Evolutionary conservation across 352 stramenopile species (phyloP).

Genomic region (Phytophthora litchii): DNA sequence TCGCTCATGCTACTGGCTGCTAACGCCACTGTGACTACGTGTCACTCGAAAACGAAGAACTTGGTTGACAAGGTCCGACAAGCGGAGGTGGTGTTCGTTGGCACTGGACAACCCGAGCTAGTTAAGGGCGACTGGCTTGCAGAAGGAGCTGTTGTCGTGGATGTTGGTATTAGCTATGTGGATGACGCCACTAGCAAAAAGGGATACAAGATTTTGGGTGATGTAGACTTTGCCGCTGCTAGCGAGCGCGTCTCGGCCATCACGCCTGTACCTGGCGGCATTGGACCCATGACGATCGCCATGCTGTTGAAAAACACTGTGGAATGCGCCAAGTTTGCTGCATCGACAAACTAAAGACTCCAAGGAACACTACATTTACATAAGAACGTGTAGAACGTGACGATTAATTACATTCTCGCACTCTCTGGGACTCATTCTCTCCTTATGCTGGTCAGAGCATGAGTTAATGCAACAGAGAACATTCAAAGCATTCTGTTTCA

Average conservation of each 20-base stretch:
- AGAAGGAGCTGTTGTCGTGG: conserved; percentile 96
- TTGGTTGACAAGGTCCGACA: conserved; percentile 59
- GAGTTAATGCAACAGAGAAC: background rate
- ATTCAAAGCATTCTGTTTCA: conserved; percentile 7
- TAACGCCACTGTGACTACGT: conserved; percentile 97
- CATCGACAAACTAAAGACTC: conserved; percentile 15
- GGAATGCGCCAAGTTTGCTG: conserved; percentile 58
- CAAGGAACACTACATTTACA: conserved; percentile 9
- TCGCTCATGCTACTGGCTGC: conserved; percentile 94
- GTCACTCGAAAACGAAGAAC: conserved; percentile 93
- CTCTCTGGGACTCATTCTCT: conserved; percentile 2
- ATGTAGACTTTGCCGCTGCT: conserved; percentile 95
- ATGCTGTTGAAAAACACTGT: conserved; percentile 92
- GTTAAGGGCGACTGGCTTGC: conserved; percentile 98
- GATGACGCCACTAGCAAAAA: conserved; percentile 74
- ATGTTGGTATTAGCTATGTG: conserved; percentile 99
- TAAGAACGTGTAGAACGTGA: conserved; percentile 23
- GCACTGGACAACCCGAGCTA: conserved; percentile 93
- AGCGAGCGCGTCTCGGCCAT: conserved; percentile 91
- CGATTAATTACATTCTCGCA: conserved; percentile 36
- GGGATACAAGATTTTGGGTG: conserved; percentile 96
- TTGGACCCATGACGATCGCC: conserved; percentile 99
- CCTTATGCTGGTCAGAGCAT: background rate
- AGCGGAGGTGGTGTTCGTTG: conserved; percentile 98
- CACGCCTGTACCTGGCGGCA: conserved; percentile 96